A percentile compares a stretch with the other conserved stretches of the same genome.
phyloP scores from a whole-genome alignment of 768 basidiomycete genomes.

The Kwoniella sp. region DNA sequence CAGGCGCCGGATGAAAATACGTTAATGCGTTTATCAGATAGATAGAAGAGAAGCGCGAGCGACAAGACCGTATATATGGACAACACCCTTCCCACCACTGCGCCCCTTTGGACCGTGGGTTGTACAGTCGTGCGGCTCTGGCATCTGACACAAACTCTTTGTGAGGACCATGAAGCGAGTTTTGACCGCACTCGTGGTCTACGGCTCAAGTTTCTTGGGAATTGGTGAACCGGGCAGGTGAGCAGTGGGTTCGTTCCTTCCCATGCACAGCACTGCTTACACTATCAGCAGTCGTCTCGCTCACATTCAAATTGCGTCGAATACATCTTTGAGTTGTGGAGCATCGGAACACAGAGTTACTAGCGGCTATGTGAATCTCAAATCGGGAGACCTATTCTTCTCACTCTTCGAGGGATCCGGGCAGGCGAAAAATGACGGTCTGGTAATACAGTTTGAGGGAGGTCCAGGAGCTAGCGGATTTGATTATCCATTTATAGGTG shows the following conservation, averaged over 20 bases:
- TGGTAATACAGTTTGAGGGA: conserved; percentile 17
- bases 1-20: not conserved
- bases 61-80: not conserved
- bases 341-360: conserved; percentile 9
- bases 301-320: not conserved
- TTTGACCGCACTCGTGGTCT: not conserved
- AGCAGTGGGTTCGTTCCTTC: too few relatives aligned
- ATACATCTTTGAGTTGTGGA: conserved; percentile 7
- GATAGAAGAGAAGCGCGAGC: too few relatives aligned
- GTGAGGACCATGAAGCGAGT: not conserved
- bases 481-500: conserved; percentile 16
- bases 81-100: too few relatives aligned
- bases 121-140: too few relatives aligned
- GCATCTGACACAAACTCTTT: too few relatives aligned
- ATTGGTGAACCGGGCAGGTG: not conserved
- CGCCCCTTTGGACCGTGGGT: too few relatives aligned
- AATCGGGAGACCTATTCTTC: conserved; percentile 13
- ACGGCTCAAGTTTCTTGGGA: not conserved
- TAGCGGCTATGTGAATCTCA: conserved; percentile 8
- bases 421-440: conserved; percentile 5
- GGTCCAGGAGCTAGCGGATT: conserved; percentile 11
- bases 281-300: not conserved
- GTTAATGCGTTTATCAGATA: not conserved
- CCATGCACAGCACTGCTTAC: too few relatives aligned
- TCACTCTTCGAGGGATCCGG: conserved; percentile 7